A percentile compares a stretch with the other conserved stretches of the same genome.
Evolutionary conservation across 257 asterid genomes (phyloP).

Genomic region (Primulina huaijiensis): DNA sequence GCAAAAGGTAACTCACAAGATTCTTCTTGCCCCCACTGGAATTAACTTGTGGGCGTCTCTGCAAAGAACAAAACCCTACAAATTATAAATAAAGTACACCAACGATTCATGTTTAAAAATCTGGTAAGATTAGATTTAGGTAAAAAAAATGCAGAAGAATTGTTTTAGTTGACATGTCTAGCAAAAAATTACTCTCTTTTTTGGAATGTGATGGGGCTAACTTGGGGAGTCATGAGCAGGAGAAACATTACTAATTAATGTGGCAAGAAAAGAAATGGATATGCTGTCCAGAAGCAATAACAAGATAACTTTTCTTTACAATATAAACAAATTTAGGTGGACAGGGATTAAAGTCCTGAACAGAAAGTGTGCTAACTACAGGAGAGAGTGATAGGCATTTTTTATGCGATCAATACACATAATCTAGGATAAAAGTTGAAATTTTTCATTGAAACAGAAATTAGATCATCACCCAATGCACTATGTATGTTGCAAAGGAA

Average conservation of each 20-base stretch:
- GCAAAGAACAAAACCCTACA: slow-evolving; percentile 29
- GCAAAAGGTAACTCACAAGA: slow-evolving; percentile 54
- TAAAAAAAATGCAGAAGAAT: background rate
- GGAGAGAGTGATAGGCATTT: background rate
- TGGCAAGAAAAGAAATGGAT: background rate
- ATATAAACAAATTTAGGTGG: background rate
- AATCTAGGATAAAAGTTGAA: background rate
- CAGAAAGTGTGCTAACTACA: background rate
- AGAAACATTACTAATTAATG: background rate
- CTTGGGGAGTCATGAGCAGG: background rate
- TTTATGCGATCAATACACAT: background rate
- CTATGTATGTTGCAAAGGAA: no score
- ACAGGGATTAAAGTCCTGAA: background rate
- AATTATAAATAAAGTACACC: slow-evolving; percentile 9
- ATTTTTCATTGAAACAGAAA: background rate
- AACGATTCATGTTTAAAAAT: background rate
- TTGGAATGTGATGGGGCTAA: background rate
- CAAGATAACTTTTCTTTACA: background rate
- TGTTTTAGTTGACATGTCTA: background rate
- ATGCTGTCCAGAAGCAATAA: background rate
- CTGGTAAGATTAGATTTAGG: background rate
- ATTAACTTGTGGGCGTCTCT: slow-evolving; percentile 82
- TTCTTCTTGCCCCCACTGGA: slow-evolving; percentile 53
- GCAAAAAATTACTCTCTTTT: background rate
- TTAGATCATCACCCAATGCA: no score